Base-by-base conservation (phyloP, 768 basidiomycete genomes). In the Tulasnella sp. region DNA sequence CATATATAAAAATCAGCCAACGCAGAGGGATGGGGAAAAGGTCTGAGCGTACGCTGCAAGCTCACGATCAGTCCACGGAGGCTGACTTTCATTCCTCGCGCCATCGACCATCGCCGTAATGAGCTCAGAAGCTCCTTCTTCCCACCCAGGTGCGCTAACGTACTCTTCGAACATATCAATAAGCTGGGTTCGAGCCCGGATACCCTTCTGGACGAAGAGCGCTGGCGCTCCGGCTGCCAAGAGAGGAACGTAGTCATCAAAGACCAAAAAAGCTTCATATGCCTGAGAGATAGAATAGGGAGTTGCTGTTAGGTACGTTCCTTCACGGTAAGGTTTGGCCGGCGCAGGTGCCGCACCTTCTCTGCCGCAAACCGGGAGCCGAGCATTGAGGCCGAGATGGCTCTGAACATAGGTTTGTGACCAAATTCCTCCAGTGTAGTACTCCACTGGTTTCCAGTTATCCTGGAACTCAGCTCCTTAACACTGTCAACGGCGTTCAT, bases 221-320 rank as follows among this genome's bases (percentile, higher is more conserved):
- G 46, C 26, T 23, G 79, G 79, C 15, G 79, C 37, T 18, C 74
- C 61, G 37, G 61, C 79, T 26, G 77, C 77, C 16, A 79, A 44
- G 0, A 77, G 48, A 9, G 79, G 72, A 57, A 80, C 55, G 1
- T 55, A 79, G 16, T 74, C 74, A 69, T 79, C 80, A 51, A 80
- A 80, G 1, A 32, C 67, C 10, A 69, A 23, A 51, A 80, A 80
- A 4, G 74, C n/a, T 3, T 75, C 35, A 18, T 75, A 75, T 9
- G 51, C 23, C 74, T 75, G 23, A 7, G 15, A 11, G 42, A 44
- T 44, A 40, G 4, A 44, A 11, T 15, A 11, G 9, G 13, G 42
- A 23, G 20, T 6, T 11, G 10, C 4, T 44, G 55, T 57, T 57
- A 57, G 55, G n/a, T 44, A 11, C 15, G 42, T 44, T 44, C 39